Conservation (phyloP, 306 rosid species). For the Astragalus membranaceus region DNA sequence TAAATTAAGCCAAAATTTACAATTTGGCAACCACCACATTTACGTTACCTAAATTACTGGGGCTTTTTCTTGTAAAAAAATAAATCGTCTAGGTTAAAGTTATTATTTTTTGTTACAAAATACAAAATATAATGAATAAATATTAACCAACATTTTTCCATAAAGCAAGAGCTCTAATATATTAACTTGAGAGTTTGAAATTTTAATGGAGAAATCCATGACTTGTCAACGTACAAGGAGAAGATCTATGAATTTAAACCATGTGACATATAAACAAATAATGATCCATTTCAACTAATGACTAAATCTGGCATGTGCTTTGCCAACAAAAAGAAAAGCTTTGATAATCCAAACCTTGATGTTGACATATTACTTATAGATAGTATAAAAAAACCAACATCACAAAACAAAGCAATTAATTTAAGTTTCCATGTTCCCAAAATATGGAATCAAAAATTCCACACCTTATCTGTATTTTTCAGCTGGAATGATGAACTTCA, state of each 20-base stretch:
- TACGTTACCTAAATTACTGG: too few relatives aligned
- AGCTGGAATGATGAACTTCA: background rate
- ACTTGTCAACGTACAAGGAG: background rate
- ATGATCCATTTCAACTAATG: conserved; percentile 14
- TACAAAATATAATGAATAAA: too few relatives aligned
- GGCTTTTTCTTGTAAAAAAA: too few relatives aligned
- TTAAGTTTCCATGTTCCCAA: conserved; percentile 7
- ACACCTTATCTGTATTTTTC: background rate
- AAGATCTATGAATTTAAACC: conserved; percentile 6
- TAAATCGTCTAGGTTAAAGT: too few relatives aligned
- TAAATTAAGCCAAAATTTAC: too few relatives aligned
- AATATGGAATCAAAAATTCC: conserved; percentile 12
- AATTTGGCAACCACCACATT: too few relatives aligned
- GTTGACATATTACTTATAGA: background rate
- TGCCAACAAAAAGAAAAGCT: background rate
- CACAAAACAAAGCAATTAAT: background rate
- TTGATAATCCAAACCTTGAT: background rate
- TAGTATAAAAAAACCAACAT: background rate
- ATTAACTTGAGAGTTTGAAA: too few relatives aligned
- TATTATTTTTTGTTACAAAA: too few relatives aligned
- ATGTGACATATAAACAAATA: conserved; percentile 33
- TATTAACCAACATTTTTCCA: too few relatives aligned
- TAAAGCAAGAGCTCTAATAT: too few relatives aligned
- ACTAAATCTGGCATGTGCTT: conserved; percentile 25
- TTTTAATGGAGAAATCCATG: background rate